Base-by-base conservation (phyloP, 2,329 filamentous ascomycete species). In the Chaetomiaceae sp. region DNA sequence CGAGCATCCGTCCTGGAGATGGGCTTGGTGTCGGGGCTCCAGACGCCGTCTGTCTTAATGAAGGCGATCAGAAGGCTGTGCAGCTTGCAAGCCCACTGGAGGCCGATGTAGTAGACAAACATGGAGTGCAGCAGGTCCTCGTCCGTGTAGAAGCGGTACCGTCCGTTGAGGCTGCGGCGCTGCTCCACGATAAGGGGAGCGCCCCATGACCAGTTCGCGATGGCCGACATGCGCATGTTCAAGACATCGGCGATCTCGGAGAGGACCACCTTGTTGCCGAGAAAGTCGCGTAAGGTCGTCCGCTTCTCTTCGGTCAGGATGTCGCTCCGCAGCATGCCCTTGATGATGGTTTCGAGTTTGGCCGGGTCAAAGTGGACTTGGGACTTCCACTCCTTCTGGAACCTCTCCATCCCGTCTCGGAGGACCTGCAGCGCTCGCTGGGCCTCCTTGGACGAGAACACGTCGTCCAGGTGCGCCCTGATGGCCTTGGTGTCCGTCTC, bases 141-240 rank as follows among this genome's bases (percentile, higher is more conserved):
- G 48, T 75, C 71, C 71, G 81, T 80, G 61, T 75, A 82, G 23
- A 83, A 76, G 2, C 80, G 72, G 61, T 84, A 84, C 44, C 73
- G 68, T 59, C 73, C 73, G 61, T 70, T 74, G 20, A 74, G 65
- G 25, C 72, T 68, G n/a, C 71, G 68, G 22, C 72, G 68, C 62
- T 70, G 66, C 38, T 70, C 62, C 8, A 73, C 59, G 6, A 67
- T 59, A n/a, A 70, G 60, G 2, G 64, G 65, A 4, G 60, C 55
- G 12, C 66, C 66, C 73, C 72, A 76, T 0, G 64, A 53, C 73
- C 74, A 76, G 6, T 59, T 61, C 9, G 67, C 61, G 2, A 72
- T 60, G 8, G 66, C 60, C 6, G 69, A 65, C 48, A 76, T 65
- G 51, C 72, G 69, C 66, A 76, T 73, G 57, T 75, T 75, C 23